Conservation (phyloP, 2,329 filamentous ascomycete species). For the Fusarium sp. region DNA sequence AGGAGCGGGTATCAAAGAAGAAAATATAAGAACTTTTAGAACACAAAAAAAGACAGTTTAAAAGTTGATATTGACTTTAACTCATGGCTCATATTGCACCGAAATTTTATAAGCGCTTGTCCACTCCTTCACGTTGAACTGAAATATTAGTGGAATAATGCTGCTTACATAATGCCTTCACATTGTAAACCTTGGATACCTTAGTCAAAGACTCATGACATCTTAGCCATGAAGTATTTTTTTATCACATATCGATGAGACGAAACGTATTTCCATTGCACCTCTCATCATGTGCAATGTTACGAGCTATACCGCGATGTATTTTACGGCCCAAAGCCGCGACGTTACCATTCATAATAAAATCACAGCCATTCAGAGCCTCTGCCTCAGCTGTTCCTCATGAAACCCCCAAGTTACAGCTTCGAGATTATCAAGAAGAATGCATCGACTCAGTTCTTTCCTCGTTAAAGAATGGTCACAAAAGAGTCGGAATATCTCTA, state of each 20-base stretch:
- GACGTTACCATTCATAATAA: constrained; percentile 15
- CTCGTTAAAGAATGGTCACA: constrained; percentile 77
- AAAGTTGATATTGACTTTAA: constrained; percentile 5
- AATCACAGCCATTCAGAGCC: constrained; percentile 29
- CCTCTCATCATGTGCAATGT: constrained; percentile 53
- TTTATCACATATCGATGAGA: constrained; percentile 15
- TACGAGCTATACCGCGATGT: constrained; percentile 48
- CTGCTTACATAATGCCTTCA: constrained; percentile 37
- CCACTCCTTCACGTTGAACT: neutral
- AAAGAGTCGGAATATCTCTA: constrained; percentile 83
- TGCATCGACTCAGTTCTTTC: constrained; percentile 84
- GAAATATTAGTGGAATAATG: constrained; percentile 1
- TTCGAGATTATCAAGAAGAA: constrained; percentile 91
- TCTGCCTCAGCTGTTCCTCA: constrained; percentile 40
- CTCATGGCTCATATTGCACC: constrained; percentile 9
- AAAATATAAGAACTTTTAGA: neutral
- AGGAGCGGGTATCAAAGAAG: constrained; percentile 2
- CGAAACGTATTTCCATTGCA: constrained; percentile 7
- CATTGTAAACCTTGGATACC: neutral
- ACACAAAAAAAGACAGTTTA: neutral
- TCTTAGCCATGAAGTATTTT: constrained; percentile 2
- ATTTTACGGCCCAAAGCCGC: constrained; percentile 37
- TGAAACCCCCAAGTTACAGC: constrained; percentile 59
- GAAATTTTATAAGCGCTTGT: neutral
- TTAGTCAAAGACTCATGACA: neutral